These are phyloP conservation scores for Sporothrix protearum DNA, from an alignment of 2,329 filamentous ascomycete species.

Conservation along the genomic window DNA sequence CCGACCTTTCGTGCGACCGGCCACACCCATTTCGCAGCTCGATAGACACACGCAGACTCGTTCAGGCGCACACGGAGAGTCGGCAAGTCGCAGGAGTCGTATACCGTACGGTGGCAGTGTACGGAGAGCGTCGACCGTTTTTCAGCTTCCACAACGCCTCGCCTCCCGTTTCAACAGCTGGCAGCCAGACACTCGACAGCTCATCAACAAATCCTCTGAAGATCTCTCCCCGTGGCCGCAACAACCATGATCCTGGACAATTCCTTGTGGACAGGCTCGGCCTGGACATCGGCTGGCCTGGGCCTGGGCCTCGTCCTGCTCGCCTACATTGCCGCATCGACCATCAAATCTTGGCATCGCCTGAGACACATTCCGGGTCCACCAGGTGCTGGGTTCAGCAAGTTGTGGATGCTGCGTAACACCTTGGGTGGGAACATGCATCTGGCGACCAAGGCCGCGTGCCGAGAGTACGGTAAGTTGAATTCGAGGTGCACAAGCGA, in stretches of 20 bases:
- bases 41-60: neutral
- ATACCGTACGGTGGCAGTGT: neutral
- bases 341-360: constrained; percentile 30
- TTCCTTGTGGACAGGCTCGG: constrained; percentile 9
- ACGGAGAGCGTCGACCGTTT: too few species aligned
- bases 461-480: constrained; percentile 31
- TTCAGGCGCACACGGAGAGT: neutral
- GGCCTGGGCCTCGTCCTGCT: constrained; percentile 23
- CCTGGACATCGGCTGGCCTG: constrained; percentile 11
- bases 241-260: constrained; percentile 17
- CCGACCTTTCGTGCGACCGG: neutral
- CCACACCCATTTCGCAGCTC: neutral
- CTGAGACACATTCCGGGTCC: constrained; percentile 33
- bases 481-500: constrained; percentile 21
- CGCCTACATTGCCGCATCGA: constrained; percentile 26
- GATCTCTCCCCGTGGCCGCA: too few species aligned
- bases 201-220: neutral
- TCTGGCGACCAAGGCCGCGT: constrained; percentile 31
- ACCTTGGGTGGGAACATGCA: constrained; percentile 32
- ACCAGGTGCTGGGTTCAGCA: constrained; percentile 30
- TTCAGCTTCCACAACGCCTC: neutral
- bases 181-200: neutral
- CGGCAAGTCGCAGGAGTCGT: neutral
- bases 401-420: constrained; percentile 35
- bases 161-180: neutral